phyloP scores from a whole-genome alignment of 164 flowering plant genomes.

The Kalanchoe fedtschenkoi region DNA sequence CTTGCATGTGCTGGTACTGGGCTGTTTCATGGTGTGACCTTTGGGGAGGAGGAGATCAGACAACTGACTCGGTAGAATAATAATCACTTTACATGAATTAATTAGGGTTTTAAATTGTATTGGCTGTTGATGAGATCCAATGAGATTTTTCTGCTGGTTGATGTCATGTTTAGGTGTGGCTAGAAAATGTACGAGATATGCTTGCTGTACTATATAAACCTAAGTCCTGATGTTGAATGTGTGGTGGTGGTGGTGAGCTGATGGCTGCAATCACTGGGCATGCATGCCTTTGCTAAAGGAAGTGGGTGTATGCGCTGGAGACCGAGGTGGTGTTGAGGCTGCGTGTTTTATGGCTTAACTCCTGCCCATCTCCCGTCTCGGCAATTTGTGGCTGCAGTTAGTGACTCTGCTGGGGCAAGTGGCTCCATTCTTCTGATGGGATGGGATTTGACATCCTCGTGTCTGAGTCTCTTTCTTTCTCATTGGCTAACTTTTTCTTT shows the following conservation, averaged over 20 bases:
- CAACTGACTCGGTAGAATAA: background rate
- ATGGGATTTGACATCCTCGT: background rate
- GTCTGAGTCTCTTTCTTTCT: background rate
- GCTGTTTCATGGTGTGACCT: background rate
- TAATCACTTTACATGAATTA: background rate
- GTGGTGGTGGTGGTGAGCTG: no score
- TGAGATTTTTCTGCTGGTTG: background rate
- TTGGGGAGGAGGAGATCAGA: background rate
- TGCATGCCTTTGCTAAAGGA: background rate
- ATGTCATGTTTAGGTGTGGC: background rate
- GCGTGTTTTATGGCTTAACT: background rate
- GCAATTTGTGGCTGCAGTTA: background rate
- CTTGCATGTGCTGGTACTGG: background rate
- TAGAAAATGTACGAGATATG: background rate
- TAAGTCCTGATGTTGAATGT: background rate
- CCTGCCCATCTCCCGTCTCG: background rate
- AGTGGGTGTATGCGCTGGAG: no score
- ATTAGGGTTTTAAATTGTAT: background rate
- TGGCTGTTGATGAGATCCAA: slow-evolving; percentile 2
- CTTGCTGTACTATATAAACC: no score
- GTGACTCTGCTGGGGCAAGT: background rate
- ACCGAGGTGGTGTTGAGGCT: background rate
- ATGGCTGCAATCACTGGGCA: no score
- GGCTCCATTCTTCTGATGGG: background rate
- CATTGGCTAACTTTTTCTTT: background rate